Base-by-base conservation (phyloP, 139 green algal species). In the Eudorina sp. region DNA sequence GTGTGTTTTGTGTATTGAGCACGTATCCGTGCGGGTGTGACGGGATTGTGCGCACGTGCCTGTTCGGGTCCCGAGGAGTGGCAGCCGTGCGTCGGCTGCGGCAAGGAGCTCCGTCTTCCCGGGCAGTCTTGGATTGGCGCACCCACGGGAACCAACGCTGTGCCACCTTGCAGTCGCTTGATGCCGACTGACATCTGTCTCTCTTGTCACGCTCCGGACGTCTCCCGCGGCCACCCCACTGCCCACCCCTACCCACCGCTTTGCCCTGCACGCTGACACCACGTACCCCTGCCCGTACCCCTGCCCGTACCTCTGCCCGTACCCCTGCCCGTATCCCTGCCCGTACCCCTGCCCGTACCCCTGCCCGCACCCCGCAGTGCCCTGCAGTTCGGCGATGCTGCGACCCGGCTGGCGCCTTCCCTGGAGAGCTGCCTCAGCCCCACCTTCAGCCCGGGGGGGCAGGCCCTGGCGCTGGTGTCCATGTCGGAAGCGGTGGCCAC, bases 401-500 rank as follows among this genome's bases (percentile, higher is more conserved):
- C 77, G 16, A 14, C 2, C 70, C 38, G 82, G 4, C 82, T 88
- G 34, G 31, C 34, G 7, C 64, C 82, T 34, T 62, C 43, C 41
- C 82, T 88, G 82, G 64, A 88, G 31, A 64, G 38, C 31, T 27
- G 46, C 6, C 77, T 95, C 9, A 94, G 82, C 55, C 95, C 95
- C 11, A 85, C 88, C 62, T 97, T 97, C 86, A 94, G 34, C 23
- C 95, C 96, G 0, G 92, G 95, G 31, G 96, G 96, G 0, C 3
- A 31, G 16, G 68, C 46, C 6, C 93, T 99, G n/a, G 80, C 97
- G 16, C 97, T 97, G 85, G 85, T 99, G 11, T 96, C 92, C 0
- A 92, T 97, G 34, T 79, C 93, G 19, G 90, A 92, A 6, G 96
- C 97, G 1, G 93, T 94, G 13, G 18, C 51, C 14, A 96, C 81